These are phyloP conservation scores for Colletotrichum eremochloae DNA, from an alignment of 2,329 filamentous ascomycete genomes.

Conservation along the genomic window DNA sequence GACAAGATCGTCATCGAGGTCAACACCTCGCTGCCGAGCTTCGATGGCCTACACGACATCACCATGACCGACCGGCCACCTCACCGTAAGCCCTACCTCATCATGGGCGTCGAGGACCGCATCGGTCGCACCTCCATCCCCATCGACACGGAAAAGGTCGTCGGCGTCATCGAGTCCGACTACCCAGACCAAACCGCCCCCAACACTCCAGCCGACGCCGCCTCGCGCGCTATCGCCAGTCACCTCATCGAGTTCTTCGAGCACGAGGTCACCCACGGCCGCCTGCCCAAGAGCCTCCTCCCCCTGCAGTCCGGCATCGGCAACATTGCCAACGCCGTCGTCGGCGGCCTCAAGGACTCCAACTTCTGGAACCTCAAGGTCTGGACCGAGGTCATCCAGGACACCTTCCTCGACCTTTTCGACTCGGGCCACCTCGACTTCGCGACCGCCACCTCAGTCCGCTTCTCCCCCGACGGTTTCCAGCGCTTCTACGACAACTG, in stretches of 20 bases:
- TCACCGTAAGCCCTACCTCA: conserved; percentile 84
- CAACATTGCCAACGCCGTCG: conserved; percentile 93
- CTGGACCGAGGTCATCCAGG: conserved; percentile 94
- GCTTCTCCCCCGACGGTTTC: conserved; percentile 92
- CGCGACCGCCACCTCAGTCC: conserved; percentile 89
- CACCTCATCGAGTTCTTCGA: conserved; percentile 88
- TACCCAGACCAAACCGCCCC: conserved; percentile 82
- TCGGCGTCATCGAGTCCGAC: conserved; percentile 87
- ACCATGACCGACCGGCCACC: conserved; percentile 90
- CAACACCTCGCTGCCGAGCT: conserved; percentile 86
- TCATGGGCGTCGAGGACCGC: conserved; percentile 87
- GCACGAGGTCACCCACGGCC: conserved; percentile 84
- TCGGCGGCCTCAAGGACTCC: conserved; percentile 83
- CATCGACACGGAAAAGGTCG: conserved; percentile 85
- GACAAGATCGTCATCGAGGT: conserved; percentile 94
- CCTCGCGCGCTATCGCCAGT: conserved; percentile 77
- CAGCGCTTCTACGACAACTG: conserved; percentile 90
- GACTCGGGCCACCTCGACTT: conserved; percentile 90
- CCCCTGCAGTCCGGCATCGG: conserved; percentile 91
- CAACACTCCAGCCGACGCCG: conserved; percentile 82
- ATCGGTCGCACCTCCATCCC: conserved; percentile 88
- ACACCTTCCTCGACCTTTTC: conserved; percentile 93
- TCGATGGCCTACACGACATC: conserved; percentile 92
- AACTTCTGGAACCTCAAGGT: conserved; percentile 91
- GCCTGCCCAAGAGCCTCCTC: conserved; percentile 81